A percentile compares a stretch with the other conserved stretches of the same genome.
Evolutionary conservation across 805 yeast species (phyloP).

Genomic region (Schizosaccharomyces osmophilus): DNA sequence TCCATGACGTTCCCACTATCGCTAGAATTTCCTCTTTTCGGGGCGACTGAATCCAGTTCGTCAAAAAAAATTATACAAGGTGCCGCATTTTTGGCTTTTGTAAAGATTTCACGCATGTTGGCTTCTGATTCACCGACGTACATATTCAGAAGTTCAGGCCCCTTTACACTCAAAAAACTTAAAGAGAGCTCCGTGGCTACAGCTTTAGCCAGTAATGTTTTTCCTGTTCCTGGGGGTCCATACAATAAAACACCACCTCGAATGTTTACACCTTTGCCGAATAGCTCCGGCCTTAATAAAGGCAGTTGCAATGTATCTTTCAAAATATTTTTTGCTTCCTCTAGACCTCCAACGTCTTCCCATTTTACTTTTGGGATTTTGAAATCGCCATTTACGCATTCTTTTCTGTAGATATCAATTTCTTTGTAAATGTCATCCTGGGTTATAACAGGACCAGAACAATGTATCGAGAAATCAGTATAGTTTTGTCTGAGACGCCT

Average conservation of each 20-base stretch:
- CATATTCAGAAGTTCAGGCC: constrained; percentile 91
- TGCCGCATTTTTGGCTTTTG: constrained; percentile 81
- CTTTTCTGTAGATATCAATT: not conserved
- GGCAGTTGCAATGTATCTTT: constrained; percentile 93
- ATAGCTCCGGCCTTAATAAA: constrained; percentile 71
- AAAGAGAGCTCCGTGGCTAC: constrained; percentile 87
- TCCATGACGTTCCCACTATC: constrained; percentile 99
- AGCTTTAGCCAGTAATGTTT: constrained; percentile 84
- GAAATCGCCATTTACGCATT: constrained; percentile 48
- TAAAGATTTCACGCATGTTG: constrained; percentile 81
- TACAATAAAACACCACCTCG: constrained; percentile 84
- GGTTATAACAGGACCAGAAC: not conserved
- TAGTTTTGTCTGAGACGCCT: no score
- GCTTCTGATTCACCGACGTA: constrained; percentile 97
- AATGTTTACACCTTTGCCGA: constrained; percentile 70
- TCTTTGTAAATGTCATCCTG: not conserved
- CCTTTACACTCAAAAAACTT: constrained; percentile 88
- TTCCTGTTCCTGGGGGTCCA: constrained; percentile 98
- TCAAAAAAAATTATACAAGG: constrained; percentile 96
- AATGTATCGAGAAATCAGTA: not conserved
- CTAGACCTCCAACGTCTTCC: constrained; percentile 95
- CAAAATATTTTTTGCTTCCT: constrained; percentile 70
- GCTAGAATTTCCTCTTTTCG: constrained; percentile 94
- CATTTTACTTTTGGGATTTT: constrained; percentile 81
- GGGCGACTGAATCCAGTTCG: constrained; percentile 93